phyloP scores from a whole-genome alignment of 2,329 filamentous ascomycete genomes.

The Colletotrichum zoysiae region DNA sequence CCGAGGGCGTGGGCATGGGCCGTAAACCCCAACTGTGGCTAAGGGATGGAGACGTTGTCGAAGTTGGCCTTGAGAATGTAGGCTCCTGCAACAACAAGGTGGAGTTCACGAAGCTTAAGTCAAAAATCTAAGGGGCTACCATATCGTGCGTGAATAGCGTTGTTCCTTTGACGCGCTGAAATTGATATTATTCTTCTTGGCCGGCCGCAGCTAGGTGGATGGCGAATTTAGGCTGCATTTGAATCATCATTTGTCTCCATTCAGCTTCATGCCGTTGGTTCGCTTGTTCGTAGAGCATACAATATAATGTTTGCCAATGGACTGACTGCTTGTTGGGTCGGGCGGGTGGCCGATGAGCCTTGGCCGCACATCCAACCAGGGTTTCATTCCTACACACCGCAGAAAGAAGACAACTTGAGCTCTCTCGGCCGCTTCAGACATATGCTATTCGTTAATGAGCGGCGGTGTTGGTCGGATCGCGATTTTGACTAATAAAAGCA shows the following conservation, averaged over 20 bases:
- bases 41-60: conserved; percentile 77
- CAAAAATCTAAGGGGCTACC: conserved; percentile 44
- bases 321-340: not conserved
- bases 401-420: not conserved
- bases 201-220: not conserved
- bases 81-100: conserved; percentile 69
- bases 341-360: not conserved
- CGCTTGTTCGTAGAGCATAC: not conserved
- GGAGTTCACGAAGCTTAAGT: conserved; percentile 47
- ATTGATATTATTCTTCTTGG: not conserved
- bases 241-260: not conserved
- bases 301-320: not conserved
- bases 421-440: not conserved
- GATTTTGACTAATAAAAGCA: not conserved
- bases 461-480: not conserved
- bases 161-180: not conserved
- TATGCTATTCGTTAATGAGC: not conserved
- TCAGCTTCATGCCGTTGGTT: not conserved
- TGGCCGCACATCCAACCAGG: not conserved
- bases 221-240: not conserved
- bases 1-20: conserved; percentile 79
- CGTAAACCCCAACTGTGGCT: conserved; percentile 75
- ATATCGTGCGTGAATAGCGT: too few species aligned
- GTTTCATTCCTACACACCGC: not conserved
- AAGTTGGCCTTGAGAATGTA: conserved; percentile 75